Evolutionary conservation across 371 early-diverging fungal genomes (phyloP).

Genomic region (Rhizopus sp.): DNA sequence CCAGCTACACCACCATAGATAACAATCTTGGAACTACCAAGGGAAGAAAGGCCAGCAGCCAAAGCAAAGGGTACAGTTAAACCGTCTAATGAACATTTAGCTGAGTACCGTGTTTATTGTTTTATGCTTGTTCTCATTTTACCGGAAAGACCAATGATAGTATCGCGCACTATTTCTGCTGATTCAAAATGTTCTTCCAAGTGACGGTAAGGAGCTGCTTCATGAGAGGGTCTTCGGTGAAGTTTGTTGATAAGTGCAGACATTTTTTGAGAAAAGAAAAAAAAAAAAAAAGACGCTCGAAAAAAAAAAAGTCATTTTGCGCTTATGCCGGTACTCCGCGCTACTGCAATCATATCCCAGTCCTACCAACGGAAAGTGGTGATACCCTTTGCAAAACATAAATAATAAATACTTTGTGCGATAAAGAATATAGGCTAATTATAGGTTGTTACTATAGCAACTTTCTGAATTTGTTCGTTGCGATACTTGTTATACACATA

Average conservation of each 20-base stretch:
- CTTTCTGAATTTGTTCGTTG: too few species aligned
- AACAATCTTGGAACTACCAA: conserved; percentile 62
- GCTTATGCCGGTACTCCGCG: too few species aligned
- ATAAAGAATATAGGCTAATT: too few species aligned
- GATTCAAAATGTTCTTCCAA: conserved; percentile 67
- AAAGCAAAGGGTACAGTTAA: conserved; percentile 80
- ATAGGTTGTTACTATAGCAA: too few species aligned
- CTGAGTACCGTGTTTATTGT: not conserved
- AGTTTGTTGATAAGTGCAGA: conserved; percentile 33
- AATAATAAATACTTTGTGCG: too few species aligned
- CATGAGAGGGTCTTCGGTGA: conserved; percentile 39
- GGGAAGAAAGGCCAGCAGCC: conserved; percentile 71
- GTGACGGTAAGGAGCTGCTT: conserved; percentile 48
- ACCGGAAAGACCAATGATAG: conserved; percentile 70
- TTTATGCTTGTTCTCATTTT: conserved; percentile 2
- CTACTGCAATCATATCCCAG: too few species aligned
- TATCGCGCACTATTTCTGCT: conserved; percentile 69
- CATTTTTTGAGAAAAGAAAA: conserved; percentile 12
- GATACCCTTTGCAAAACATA: too few species aligned
- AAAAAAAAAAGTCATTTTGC: not conserved
- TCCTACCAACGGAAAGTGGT: too few species aligned
- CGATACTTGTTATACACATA: too few species aligned
- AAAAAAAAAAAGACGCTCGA: conserved; percentile 7
- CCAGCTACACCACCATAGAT: conserved; percentile 72
- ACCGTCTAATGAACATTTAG: conserved; percentile 49